A percentile compares a stretch with the other conserved stretches of the same genome.
phyloP scores from a whole-genome alignment of 495 filamentous ascomycete species.

The Talaromyces borbonicus region DNA sequence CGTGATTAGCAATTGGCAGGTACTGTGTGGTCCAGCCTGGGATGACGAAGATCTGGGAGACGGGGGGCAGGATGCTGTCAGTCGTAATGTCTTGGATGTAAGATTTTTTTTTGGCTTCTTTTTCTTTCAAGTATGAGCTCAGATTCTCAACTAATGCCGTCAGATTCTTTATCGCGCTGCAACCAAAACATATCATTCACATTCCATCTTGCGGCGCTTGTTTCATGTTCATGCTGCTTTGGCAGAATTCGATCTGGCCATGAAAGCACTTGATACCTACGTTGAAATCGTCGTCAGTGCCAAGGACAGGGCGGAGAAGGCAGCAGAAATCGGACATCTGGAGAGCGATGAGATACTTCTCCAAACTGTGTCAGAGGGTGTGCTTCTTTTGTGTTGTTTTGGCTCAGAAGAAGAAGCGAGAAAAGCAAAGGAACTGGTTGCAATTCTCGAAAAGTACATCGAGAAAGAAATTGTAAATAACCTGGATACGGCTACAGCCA shows the following conservation, averaged over 20 bases:
- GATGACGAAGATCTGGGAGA: constrained; percentile 64
- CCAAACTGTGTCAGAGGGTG: constrained; percentile 64
- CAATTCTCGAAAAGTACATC: constrained; percentile 57
- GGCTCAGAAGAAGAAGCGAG: constrained; percentile 64
- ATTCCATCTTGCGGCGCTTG: constrained; percentile 71
- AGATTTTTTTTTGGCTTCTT: too few relatives aligned
- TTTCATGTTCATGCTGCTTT: constrained; percentile 79
- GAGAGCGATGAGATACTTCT: constrained; percentile 70
- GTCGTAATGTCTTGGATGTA: constrained; percentile 63
- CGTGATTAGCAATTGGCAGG: constrained; percentile 75
- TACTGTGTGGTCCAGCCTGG: constrained; percentile 66
- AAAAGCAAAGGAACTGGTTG: constrained; percentile 58
- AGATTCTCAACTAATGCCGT: neutral
- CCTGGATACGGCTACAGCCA: constrained; percentile 24
- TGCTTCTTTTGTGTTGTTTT: constrained; percentile 73
- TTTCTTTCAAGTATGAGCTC: neutral
- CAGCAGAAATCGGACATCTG: constrained; percentile 63
- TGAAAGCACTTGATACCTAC: constrained; percentile 83
- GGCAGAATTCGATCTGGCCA: constrained; percentile 79
- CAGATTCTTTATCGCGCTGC: constrained; percentile 79
- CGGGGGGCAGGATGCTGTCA: constrained; percentile 62
- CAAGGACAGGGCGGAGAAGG: constrained; percentile 70
- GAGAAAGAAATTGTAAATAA: constrained; percentile 29
- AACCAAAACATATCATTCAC: constrained; percentile 89
- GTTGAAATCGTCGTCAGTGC: constrained; percentile 72